phyloP scores from a whole-genome alignment of 495 filamentous ascomycete genomes.

The Tetracladium setigerum region DNA sequence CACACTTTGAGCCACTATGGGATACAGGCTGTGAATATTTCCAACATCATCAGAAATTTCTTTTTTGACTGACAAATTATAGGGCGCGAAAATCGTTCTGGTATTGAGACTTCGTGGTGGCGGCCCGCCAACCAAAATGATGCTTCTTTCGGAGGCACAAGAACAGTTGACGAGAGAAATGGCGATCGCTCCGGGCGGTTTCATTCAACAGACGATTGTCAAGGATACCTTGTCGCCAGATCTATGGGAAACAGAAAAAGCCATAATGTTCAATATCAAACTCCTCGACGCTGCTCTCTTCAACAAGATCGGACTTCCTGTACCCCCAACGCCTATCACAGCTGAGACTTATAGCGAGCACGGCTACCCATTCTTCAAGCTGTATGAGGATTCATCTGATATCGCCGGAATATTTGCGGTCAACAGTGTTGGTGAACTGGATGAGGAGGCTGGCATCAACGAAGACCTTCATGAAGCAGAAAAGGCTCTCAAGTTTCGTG shows the following conservation, averaged over 20 bases:
- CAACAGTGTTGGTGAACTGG: slow-evolving; percentile 22
- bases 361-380: slow-evolving; percentile 30
- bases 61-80: background rate
- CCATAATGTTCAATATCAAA: slow-evolving; percentile 33
- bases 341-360: slow-evolving; percentile 24
- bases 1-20: background rate
- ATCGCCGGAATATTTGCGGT: slow-evolving; percentile 15
- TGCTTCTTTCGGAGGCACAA: background rate
- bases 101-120: too few species aligned
- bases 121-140: background rate
- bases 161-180: slow-evolving; percentile 12
- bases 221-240: slow-evolving; percentile 13
- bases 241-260: slow-evolving; percentile 27
- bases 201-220: slow-evolving; percentile 26
- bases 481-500: background rate
- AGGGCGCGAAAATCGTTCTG: too few species aligned
- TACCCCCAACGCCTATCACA: slow-evolving; percentile 28
- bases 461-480: background rate
- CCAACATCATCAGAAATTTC: background rate
- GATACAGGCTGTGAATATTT: background rate
- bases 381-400: slow-evolving; percentile 22
- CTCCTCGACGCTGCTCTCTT: slow-evolving; percentile 25
- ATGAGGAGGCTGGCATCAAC: background rate
- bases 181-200: slow-evolving; percentile 29
- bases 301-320: background rate